These are phyloP conservation scores for Cyclotella cryptica DNA, from an alignment of 108 stramenopile genomes.

Conservation along the genomic window DNA sequence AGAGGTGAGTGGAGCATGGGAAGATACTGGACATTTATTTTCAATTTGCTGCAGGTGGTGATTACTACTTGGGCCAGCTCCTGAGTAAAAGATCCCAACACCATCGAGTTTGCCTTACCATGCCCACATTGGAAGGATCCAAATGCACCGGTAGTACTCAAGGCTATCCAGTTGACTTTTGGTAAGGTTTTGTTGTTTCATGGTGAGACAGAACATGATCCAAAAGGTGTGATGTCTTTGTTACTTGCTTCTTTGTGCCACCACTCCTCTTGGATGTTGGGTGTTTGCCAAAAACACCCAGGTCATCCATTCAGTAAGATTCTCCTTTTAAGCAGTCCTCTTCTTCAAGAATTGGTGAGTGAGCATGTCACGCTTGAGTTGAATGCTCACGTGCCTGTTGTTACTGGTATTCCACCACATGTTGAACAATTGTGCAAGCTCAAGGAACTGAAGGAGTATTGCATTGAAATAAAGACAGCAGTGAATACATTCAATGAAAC, in stretches of 20 bases:
- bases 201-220: constrained; percentile 12
- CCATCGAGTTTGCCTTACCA: constrained; percentile 23
- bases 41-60: constrained; percentile 39
- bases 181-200: constrained; percentile 6
- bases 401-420: constrained; percentile 49
- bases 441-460: no score
- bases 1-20: constrained; percentile 57
- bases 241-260: constrained; percentile 39
- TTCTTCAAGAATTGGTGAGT: constrained; percentile 28
- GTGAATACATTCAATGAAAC: no score
- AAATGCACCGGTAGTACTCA: no score
- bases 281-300: constrained; percentile 15
- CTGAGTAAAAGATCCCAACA: constrained; percentile 35
- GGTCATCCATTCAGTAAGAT: constrained; percentile 25
- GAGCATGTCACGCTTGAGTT: constrained; percentile 29
- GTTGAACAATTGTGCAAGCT: constrained; percentile 1
- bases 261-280: constrained; percentile 31
- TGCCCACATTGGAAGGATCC: constrained; percentile 31
- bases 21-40: constrained; percentile 53
- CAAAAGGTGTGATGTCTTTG: constrained; percentile 14
- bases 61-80: constrained; percentile 46
- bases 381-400: constrained; percentile 21
- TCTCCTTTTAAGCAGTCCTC: constrained; percentile 6
- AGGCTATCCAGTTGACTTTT: no score
- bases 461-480: no score